Evolutionary conservation across 345 rosid genomes (phyloP).

Genomic region (Camelina sativa): DNA sequence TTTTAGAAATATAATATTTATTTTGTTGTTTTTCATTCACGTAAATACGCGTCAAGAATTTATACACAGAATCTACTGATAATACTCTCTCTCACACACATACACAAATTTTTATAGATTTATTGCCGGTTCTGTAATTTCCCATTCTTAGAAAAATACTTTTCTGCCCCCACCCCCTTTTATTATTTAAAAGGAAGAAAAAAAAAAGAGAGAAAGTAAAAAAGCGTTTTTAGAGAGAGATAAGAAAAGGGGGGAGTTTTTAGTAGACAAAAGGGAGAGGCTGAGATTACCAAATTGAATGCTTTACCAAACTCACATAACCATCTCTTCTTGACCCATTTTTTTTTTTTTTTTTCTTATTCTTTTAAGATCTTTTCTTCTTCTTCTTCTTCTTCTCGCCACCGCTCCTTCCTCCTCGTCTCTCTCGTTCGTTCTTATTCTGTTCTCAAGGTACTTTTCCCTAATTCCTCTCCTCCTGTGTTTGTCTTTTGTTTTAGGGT

Average conservation of each 20-base stretch:
- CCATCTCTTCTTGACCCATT: slow-evolving; percentile 18
- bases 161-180: not conserved
- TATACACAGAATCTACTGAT: not conserved
- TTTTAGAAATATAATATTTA: not conserved
- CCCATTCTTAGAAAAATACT: not conserved
- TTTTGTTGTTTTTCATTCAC: slow-evolving; percentile 4
- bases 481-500: not conserved
- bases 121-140: slow-evolving; percentile 25
- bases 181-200: not conserved
- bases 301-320: slow-evolving; percentile 74
- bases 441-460: slow-evolving; percentile 35
- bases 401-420: slow-evolving; percentile 36
- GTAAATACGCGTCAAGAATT: slow-evolving; percentile 13
- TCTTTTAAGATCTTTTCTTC: slow-evolving; percentile 20
- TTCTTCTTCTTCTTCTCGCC: slow-evolving; percentile 20
- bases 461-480: not conserved
- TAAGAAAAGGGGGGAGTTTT: slow-evolving; percentile 46
- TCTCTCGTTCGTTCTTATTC: slow-evolving; percentile 17
- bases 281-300: slow-evolving; percentile 54
- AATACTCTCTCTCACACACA: no score
- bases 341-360: slow-evolving; percentile 37
- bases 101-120: slow-evolving; percentile 14
- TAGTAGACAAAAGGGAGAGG: slow-evolving; percentile 33
- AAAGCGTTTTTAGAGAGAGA: slow-evolving; percentile 23
- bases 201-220: slow-evolving; percentile 1